These are phyloP conservation scores for Amylocystis lapponica DNA, from an alignment of 768 basidiomycete genomes.

Conservation along the genomic window DNA sequence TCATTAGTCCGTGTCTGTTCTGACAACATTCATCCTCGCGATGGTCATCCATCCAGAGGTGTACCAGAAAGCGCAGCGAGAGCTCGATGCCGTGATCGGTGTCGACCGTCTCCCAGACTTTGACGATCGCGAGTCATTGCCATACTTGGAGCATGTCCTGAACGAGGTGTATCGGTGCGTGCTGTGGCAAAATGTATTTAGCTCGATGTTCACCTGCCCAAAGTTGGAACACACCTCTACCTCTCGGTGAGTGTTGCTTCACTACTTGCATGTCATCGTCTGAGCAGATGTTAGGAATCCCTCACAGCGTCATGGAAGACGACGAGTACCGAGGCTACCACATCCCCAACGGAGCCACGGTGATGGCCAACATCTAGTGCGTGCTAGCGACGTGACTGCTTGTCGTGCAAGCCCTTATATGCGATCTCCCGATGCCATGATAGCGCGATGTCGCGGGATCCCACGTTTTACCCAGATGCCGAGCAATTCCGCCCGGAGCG, in stretches of 20 bases:
- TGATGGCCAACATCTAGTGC: constrained; percentile 19
- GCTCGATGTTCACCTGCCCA: too few species aligned
- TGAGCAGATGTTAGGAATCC: constrained; percentile 8
- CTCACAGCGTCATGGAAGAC: constrained; percentile 15
- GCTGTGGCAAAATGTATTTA: too few species aligned
- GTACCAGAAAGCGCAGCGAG: constrained; percentile 18
- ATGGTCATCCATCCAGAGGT: constrained; percentile 11
- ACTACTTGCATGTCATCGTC: too few species aligned
- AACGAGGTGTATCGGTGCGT: constrained; percentile 8
- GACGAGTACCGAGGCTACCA: constrained; percentile 17
- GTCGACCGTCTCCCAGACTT: constrained; percentile 12
- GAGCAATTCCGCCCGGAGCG: constrained; percentile 8
- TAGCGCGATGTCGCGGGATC: constrained; percentile 8
- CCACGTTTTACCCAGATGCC: constrained; percentile 2
- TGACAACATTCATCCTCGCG: constrained; percentile 11
- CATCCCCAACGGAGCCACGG: constrained; percentile 17
- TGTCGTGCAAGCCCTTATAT: too few species aligned
- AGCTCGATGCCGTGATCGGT: constrained; percentile 24
- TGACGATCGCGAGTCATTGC: constrained; percentile 7
- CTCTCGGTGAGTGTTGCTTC: constrained; percentile 10
- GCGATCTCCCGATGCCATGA: too few species aligned
- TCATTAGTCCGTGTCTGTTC: not conserved
- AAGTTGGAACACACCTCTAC: constrained; percentile 19
- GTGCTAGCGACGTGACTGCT: too few species aligned
- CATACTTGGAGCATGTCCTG: constrained; percentile 8